Percentiles rank a stretch among this genome's conserved stretches.
phyloP scores from a whole-genome alignment of 2,329 filamentous ascomycete species.

The Pseudogymnoascus sp. region DNA sequence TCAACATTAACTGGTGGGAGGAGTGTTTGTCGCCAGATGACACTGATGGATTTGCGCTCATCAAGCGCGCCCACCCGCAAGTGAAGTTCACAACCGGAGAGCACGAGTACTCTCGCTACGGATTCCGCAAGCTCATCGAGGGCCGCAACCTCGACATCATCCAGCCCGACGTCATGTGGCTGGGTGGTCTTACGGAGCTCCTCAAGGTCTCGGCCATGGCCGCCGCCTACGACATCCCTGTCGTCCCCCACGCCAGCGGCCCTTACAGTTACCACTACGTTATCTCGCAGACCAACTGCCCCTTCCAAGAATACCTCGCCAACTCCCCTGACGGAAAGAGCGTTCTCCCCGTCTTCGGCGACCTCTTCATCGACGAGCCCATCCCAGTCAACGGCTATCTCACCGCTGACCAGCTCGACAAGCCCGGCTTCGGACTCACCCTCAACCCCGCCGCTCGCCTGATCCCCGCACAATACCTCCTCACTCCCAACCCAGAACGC shows the following conservation, averaged over 20 bases:
- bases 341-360: slow-evolving; percentile 84
- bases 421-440: slow-evolving; percentile 83
- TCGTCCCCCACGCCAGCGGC: slow-evolving; percentile 89
- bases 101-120: slow-evolving; percentile 90
- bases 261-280: slow-evolving; percentile 97
- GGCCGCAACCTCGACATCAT: slow-evolving; percentile 88
- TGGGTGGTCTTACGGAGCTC: slow-evolving; percentile 85
- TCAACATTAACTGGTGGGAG: slow-evolving; percentile 97
- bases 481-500: slow-evolving; percentile 55
- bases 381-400: slow-evolving; percentile 78
- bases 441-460: slow-evolving; percentile 70
- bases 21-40: slow-evolving; percentile 88
- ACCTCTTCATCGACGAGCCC: slow-evolving; percentile 83
- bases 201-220: slow-evolving; percentile 84
- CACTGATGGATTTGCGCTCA: slow-evolving; percentile 78
- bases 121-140: slow-evolving; percentile 90
- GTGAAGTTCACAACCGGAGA: slow-evolving; percentile 94
- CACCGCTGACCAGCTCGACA: slow-evolving; percentile 70
- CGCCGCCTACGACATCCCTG: slow-evolving; percentile 85
- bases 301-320: slow-evolving; percentile 92
- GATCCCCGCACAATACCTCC: slow-evolving; percentile 63
- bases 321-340: slow-evolving; percentile 87
- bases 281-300: slow-evolving; percentile 83
- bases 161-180: slow-evolving; percentile 96
- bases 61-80: slow-evolving; percentile 84